Base-by-base conservation (phyloP, 345 rosid species). In the Bruguiera gymnorhiza region DNA sequence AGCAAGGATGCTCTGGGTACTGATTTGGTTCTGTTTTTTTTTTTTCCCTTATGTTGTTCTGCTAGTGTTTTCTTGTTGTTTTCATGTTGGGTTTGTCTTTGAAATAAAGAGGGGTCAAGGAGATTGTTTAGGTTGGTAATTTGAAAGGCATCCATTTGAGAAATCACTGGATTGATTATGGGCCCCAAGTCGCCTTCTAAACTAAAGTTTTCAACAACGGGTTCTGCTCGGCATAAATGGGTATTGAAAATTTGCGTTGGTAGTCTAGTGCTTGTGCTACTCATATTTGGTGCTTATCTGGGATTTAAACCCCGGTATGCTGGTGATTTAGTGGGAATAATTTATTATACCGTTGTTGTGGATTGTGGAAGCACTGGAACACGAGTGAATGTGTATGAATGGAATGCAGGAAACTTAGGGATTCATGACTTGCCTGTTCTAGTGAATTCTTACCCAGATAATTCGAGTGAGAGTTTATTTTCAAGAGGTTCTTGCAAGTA, bases 321-420 rank as follows among this genome's bases (percentile, higher is more conserved):
- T 60, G 50, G 24, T 50, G 50, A 34, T 50, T 34, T 58, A 24
- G 53, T 52, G 20, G 30, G 56, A 30, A 43, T 62, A 27, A 65
- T 55, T 21, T 74, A 78, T 54, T 83, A 74, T 54, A 81, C 82
- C 11, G 85, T 88, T 70, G 82, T 86, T 39, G 76, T 86, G 75
- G 88, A 88, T 69, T 84, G 93, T 50, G 93, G 93, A 67, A 88
- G 90, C 80, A 86, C 87, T 1, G 90, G 90, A 51, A 86, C 87
- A 1, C 78, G 85, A 24, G 89, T 88, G 65, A 83, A 78, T 70
- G 87, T 83, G 54, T 86, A 81, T 54, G 78, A 79, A 66, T 84
- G 90, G 93, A 68, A 54, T 56, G 52, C 34, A 15, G 58, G 78
- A 66, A 73, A 21, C 69, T 70, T 71, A 19, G 59, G 58, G n/a